A percentile compares a stretch with the other conserved stretches of the same genome.
These are phyloP conservation scores for Salix brachista DNA, from an alignment of 345 rosid genomes.

Conservation along the genomic window DNA sequence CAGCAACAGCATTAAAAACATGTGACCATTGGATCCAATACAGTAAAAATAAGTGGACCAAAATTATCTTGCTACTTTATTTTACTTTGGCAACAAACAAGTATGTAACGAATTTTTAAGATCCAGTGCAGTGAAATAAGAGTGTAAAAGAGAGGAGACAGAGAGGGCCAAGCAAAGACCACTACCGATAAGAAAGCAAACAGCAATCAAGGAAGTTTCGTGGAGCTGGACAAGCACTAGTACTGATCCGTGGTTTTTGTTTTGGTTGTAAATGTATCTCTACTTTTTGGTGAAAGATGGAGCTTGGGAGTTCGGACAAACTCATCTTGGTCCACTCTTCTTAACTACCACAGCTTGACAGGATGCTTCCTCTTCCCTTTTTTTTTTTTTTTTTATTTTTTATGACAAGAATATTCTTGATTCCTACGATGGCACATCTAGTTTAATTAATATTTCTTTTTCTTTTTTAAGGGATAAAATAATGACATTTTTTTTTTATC, in stretches of 20 bases:
- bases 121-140: not conserved
- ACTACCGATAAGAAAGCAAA: not conserved
- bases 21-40: not conserved
- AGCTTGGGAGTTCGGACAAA: not conserved
- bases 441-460: no score
- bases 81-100: not conserved
- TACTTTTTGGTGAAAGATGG: not conserved
- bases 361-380: not conserved
- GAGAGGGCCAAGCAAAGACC: no score
- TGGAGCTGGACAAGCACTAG: not conserved
- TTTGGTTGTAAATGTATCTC: not conserved
- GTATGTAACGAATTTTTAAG: not conserved
- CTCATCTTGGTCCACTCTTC: not conserved
- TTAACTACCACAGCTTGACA: not conserved
- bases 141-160: not conserved
- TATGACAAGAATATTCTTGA: not conserved
- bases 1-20: not conserved
- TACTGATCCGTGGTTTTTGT: not conserved
- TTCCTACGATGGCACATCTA: not conserved
- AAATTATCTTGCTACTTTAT: not conserved
- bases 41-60: not conserved
- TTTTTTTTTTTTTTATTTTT: not conserved
- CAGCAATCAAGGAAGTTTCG: not conserved
- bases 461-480: no score
- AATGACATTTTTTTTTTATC: no score